Conservation (phyloP, 352 stramenopile genomes). For the Phytophthora syringae region DNA sequence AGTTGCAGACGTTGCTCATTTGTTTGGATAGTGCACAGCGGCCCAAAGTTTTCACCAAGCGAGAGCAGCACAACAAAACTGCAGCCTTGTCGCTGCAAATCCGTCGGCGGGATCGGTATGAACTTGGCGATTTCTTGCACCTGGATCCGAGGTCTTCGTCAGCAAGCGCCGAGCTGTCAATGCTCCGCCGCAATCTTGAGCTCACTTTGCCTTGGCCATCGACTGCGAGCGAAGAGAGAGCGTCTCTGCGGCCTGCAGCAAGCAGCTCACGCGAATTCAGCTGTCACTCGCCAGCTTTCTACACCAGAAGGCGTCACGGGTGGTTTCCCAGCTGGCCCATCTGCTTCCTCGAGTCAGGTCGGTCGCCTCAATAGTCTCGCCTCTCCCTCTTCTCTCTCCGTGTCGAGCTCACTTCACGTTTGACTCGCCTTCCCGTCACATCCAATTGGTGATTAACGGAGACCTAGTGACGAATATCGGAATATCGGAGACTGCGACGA, state of each 20-base stretch:
- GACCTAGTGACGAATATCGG: neutral
- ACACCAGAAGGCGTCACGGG: slow-evolving; percentile 17
- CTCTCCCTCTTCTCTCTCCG: slow-evolving; percentile 20
- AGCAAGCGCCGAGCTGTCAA: slow-evolving; percentile 28
- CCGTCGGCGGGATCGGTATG: slow-evolving; percentile 20
- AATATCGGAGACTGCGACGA: slow-evolving; percentile 10
- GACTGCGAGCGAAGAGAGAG: slow-evolving; percentile 27
- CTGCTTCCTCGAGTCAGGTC: slow-evolving; percentile 26
- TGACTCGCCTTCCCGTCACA: slow-evolving; percentile 15
- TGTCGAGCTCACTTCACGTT: slow-evolving; percentile 36
- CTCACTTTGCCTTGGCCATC: slow-evolving; percentile 25
- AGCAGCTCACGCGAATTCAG: slow-evolving; percentile 21
- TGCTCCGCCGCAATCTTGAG: slow-evolving; percentile 21
- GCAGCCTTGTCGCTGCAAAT: slow-evolving; percentile 24
- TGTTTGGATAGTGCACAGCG: too few species aligned
- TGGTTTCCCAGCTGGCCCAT: slow-evolving; percentile 30
- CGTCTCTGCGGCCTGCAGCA: slow-evolving; percentile 28
- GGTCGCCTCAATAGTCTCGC: slow-evolving; percentile 20
- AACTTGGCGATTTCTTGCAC: slow-evolving; percentile 30
- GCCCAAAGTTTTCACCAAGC: neutral
- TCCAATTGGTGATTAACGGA: slow-evolving; percentile 11
- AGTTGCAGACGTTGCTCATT: too few species aligned
- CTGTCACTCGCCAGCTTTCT: slow-evolving; percentile 28
- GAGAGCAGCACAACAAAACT: neutral
- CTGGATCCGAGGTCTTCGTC: slow-evolving; percentile 27